phyloP scores from a whole-genome alignment of 1,284 basidiomycete species.

The Papiliotrema flavescens region DNA sequence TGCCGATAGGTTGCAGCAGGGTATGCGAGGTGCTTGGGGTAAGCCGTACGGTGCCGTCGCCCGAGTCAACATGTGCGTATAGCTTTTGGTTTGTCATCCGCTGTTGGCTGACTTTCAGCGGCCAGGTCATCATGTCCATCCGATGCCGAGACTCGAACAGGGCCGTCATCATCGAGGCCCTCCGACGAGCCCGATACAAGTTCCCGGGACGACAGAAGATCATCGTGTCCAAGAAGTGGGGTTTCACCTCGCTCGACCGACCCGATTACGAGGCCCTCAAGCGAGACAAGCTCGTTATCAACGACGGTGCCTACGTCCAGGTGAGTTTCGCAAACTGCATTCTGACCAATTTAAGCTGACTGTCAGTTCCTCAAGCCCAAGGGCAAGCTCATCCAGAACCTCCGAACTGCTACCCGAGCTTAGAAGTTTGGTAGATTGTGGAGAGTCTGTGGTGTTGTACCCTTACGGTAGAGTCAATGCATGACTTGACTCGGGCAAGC shows the following conservation, averaged over 20 bases:
- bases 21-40: slow-evolving; percentile 99
- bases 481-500: background rate
- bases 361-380: slow-evolving; percentile 78
- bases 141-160: slow-evolving; percentile 88
- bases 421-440: background rate
- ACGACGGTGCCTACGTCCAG: slow-evolving; percentile 54
- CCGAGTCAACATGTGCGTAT: slow-evolving; percentile 47
- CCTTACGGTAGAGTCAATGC: background rate
- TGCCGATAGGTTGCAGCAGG: slow-evolving; percentile 94
- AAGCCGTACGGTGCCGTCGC: slow-evolving; percentile 80
- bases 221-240: slow-evolving; percentile 96
- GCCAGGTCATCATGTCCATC: slow-evolving; percentile 94
- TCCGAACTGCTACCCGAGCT: slow-evolving; percentile 75
- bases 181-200: slow-evolving; percentile 97
- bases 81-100: background rate
- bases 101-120: slow-evolving; percentile 55
- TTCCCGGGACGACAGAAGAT: slow-evolving; percentile 99
- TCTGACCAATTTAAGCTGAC: slow-evolving; percentile 5
- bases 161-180: slow-evolving; percentile 89
- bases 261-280: slow-evolving; percentile 85
- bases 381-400: slow-evolving; percentile 78
- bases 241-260: slow-evolving; percentile 93
- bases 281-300: slow-evolving; percentile 79
- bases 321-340: slow-evolving; percentile 55
- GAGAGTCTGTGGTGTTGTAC: slow-evolving; percentile 4